Conservation (phyloP, 2,329 filamentous ascomycete species). For the Aspergillus floridensis region DNA sequence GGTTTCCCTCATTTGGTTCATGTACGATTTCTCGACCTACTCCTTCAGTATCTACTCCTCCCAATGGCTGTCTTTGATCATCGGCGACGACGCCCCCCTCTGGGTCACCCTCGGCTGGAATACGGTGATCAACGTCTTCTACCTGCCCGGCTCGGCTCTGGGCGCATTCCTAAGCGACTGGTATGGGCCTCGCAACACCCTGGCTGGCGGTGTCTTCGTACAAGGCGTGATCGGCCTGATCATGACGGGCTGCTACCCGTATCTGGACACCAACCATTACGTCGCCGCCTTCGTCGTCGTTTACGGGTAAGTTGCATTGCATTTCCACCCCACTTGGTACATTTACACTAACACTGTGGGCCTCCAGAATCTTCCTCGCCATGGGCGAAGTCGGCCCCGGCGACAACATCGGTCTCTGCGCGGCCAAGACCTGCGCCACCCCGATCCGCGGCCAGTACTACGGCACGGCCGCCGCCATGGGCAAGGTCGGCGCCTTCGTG, state of each 20-base stretch:
- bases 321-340: background rate
- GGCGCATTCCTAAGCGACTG: conserved; percentile 76
- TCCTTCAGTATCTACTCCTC: conserved; percentile 83
- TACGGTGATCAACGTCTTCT: conserved; percentile 83
- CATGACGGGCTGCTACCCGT: conserved; percentile 76
- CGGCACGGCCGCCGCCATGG: conserved; percentile 48
- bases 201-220: conserved; percentile 66
- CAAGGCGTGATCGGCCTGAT: conserved; percentile 82
- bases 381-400: conserved; percentile 81
- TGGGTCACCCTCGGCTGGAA: conserved; percentile 86
- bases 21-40: conserved; percentile 83
- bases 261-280: conserved; percentile 64
- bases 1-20: conserved; percentile 77
- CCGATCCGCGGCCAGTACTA: conserved; percentile 78
- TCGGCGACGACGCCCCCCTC: conserved; percentile 60
- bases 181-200: conserved; percentile 72
- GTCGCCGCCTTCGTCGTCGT: conserved; percentile 76
- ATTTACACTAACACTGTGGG: background rate
- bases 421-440: conserved; percentile 84
- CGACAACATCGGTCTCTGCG: conserved; percentile 85
- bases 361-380: conserved; percentile 63
- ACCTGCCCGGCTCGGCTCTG: conserved; percentile 75
- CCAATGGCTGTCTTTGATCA: conserved; percentile 57
- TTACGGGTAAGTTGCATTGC: conserved; percentile 54
- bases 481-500: conserved; percentile 67